Conservation (phyloP, 192 early-diverging fungal species). For the Gaertneriomyces sp. region DNA sequence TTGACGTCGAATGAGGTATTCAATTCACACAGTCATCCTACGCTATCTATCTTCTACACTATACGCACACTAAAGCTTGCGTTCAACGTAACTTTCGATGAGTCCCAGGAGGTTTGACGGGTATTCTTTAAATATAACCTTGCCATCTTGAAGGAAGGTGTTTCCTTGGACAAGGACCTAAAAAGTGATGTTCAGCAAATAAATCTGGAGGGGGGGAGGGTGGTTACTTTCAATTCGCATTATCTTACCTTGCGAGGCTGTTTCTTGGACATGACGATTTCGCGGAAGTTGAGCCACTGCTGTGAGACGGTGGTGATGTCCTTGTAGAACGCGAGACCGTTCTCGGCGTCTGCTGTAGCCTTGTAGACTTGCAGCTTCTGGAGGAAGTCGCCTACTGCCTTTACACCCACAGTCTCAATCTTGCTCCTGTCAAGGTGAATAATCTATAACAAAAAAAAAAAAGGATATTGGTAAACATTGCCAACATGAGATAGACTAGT, state of each 20-base stretch:
- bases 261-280: slow-evolving; percentile 51
- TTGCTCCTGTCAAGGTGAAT: slow-evolving; percentile 53
- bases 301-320: slow-evolving; percentile 52
- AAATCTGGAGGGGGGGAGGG: too few relatives aligned
- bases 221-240: too few relatives aligned
- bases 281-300: slow-evolving; percentile 41
- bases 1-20: too few relatives aligned
- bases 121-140: slow-evolving; percentile 53
- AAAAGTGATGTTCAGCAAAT: too few relatives aligned
- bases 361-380: slow-evolving; percentile 60
- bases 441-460: not conserved
- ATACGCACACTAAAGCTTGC: slow-evolving; percentile 11
- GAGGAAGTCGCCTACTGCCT: slow-evolving; percentile 54
- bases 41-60: too few relatives aligned
- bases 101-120: slow-evolving; percentile 51
- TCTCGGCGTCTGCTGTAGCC: slow-evolving; percentile 49
- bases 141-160: slow-evolving; percentile 37
- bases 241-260: slow-evolving; percentile 42
- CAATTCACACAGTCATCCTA: too few relatives aligned
- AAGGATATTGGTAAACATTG: too few relatives aligned
- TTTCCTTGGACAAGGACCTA: slow-evolving; percentile 52
- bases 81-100: slow-evolving; percentile 54
- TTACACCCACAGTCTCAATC: slow-evolving; percentile 45
- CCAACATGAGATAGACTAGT: too few relatives aligned
- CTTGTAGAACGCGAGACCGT: slow-evolving; percentile 44